These are phyloP conservation scores for Tetrapisispora arboricola DNA, from an alignment of 805 yeast genomes.

Conservation along the genomic window DNA sequence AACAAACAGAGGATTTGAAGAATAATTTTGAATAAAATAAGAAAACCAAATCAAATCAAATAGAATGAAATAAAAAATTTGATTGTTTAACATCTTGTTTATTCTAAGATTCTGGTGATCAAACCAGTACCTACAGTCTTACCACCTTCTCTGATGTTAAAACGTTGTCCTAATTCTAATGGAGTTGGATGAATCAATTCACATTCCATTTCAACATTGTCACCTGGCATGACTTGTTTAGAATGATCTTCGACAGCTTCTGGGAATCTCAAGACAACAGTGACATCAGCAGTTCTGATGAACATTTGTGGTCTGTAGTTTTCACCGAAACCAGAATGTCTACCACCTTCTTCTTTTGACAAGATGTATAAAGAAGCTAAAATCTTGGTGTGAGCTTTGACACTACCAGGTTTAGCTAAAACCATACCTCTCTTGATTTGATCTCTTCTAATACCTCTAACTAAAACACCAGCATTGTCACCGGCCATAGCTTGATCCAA, in stretches of 20 bases:
- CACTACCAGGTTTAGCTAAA: conserved; percentile 82
- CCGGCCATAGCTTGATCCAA: conserved; percentile 97
- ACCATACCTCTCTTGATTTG: conserved; percentile 97
- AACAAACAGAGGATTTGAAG: not conserved
- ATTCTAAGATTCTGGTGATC: conserved; percentile 78
- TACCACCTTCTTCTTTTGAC: conserved; percentile 98
- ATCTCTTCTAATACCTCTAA: conserved; percentile 98
- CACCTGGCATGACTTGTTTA: conserved; percentile 94
- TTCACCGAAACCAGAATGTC: conserved; percentile 94
- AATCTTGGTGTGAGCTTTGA: conserved; percentile 87
- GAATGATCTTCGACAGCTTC: conserved; percentile 71
- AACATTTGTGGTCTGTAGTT: conserved; percentile 98
- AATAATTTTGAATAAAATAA: no score
- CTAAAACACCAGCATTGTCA: conserved; percentile 94
- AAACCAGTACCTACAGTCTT: conserved; percentile 98
- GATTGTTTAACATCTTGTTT: not conserved
- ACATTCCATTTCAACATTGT: conserved; percentile 93
- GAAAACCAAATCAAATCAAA: not conserved
- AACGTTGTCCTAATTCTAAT: conserved; percentile 92
- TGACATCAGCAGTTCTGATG: conserved; percentile 92
- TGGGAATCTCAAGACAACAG: conserved; percentile 86
- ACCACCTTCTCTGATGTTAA: conserved; percentile 99
- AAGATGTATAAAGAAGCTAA: conserved; percentile 87
- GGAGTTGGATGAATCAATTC: conserved; percentile 87
- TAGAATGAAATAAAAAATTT: not conserved